Evolutionary conservation across 192 early-diverging fungal genomes (phyloP).

Genomic region (Coemansia sp.): DNA sequence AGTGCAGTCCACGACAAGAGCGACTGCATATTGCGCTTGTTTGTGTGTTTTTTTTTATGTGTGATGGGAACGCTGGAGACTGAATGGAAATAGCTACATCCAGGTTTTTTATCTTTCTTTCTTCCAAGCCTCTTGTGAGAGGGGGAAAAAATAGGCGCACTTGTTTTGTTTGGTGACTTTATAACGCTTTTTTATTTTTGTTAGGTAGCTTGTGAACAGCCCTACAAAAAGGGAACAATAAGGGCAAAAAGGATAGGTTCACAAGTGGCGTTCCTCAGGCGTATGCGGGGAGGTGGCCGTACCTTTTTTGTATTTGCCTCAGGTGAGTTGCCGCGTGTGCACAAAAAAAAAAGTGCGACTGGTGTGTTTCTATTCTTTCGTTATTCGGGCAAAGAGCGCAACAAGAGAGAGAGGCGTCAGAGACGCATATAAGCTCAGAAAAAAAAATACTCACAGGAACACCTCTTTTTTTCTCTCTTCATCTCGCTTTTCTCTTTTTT

Average conservation of each 20-base stretch:
- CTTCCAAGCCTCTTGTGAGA: background rate
- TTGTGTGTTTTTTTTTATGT: background rate
- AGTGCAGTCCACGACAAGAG: slow-evolving; percentile 1
- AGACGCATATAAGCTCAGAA: background rate
- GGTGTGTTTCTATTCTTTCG: slow-evolving; percentile 1
- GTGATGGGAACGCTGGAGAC: background rate
- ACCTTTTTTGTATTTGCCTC: slow-evolving; percentile 9
- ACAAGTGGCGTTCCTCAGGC: background rate
- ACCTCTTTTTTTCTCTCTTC: background rate
- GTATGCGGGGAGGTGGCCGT: slow-evolving; percentile 3
- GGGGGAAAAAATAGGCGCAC: background rate
- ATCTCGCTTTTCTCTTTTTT: background rate
- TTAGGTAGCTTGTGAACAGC: background rate
- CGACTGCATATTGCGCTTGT: background rate
- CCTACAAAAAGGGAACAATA: background rate
- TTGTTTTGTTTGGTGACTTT: background rate
- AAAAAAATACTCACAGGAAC: background rate
- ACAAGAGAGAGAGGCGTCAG: background rate
- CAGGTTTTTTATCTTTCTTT: background rate
- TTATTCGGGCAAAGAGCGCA: background rate
- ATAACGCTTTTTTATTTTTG: background rate
- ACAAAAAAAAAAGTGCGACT: background rate
- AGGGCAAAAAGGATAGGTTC: background rate
- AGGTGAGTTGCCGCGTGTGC: slow-evolving; percentile 8
- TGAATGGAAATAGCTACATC: background rate